phyloP scores from a whole-genome alignment of 208 protist genomes.

The Leishmania lainsoni region DNA sequence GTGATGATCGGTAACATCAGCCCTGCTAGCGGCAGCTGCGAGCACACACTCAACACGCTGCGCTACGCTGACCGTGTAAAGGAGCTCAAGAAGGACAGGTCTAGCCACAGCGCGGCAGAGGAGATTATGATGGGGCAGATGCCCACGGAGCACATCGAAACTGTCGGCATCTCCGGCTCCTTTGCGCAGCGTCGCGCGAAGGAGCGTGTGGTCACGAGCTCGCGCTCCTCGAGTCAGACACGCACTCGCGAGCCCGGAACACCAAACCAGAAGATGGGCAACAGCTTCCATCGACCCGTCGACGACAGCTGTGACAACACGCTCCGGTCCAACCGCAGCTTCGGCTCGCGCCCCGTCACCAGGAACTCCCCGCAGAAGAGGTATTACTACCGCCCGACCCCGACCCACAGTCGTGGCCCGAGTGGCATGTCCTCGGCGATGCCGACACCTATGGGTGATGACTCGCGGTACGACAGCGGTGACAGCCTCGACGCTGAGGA shows the following conservation, averaged over 20 bases:
- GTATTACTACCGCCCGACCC: constrained; percentile 41
- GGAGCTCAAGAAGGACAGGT: constrained; percentile 93
- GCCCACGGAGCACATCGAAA: constrained; percentile 87
- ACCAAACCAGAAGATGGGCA: constrained; percentile 41
- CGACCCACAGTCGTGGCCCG: constrained; percentile 36
- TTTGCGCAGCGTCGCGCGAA: constrained; percentile 85
- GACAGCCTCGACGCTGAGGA: constrained; percentile 91
- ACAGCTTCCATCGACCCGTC: constrained; percentile 37
- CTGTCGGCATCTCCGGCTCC: constrained; percentile 66
- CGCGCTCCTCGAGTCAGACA: constrained; percentile 58
- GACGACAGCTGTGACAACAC: constrained; percentile 38
- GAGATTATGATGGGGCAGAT: constrained; percentile 94
- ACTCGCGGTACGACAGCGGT: constrained; percentile 58
- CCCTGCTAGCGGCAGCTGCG: constrained; percentile 80
- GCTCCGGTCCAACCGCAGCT: constrained; percentile 40
- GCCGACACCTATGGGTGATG: constrained; percentile 41
- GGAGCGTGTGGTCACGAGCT: constrained; percentile 54
- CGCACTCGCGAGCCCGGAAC: constrained; percentile 67
- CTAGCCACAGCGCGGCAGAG: constrained; percentile 69
- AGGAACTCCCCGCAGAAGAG: constrained; percentile 35
- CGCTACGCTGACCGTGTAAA: constrained; percentile 92
- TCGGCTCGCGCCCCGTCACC: constrained; percentile 33
- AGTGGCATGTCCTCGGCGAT: constrained; percentile 45
- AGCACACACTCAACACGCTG: constrained; percentile 87
- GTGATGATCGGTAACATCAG: constrained; percentile 95